Evolutionary conservation across 768 basidiomycete genomes (phyloP), one percentile per base, ranked within the genome.

Genomic region (Collybia nuda): DNA sequence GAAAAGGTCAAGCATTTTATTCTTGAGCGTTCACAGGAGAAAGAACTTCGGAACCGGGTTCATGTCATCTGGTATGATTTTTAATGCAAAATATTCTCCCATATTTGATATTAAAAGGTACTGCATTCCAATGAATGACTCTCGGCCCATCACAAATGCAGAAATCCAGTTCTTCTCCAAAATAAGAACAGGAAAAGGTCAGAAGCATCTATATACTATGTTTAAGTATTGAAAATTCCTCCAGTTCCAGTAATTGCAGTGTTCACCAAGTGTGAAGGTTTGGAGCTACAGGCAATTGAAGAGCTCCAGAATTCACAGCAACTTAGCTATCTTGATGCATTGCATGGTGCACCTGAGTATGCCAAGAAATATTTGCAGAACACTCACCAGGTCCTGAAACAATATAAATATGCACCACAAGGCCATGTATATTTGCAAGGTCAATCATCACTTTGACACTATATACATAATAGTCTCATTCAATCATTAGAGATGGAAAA

Each of bases 31-130:
- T 54, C 68, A 0, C 52, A 54, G 5, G 37, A 43, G 2, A 52
- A 18, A 2, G 39, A 51, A 9, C 45, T 65, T 0, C 37, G 55
- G 12, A 50, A 70, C 21, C 65, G 64, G 24, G 38, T 76, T 9
- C 73, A 75, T 62, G 71, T 56, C 0, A 74, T 75, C 18, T 76
- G 73, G 73, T 71, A 44, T n/a, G 24, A n/a, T 3, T 26, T 55
- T 32, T 51, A 38, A 8, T 26, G 3, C 3, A 3, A 32, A 26
- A 7, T 26, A 26, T 5, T 22, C 44, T 7, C 15, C 37, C 24
- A 8, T n/a, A n/a, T n/a, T n/a, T n/a, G n/a, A n/a, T n/a, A n/a
- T 41, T 32, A 46, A 23, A 40, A 76, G 74, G 74, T 75, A 67
- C 47, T 76, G 74, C 47, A 62, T 75, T 46, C 56, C 57, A 2